Conservation (phyloP, 306 rosid species). For the Cyamopsis tetragonoloba region DNA sequence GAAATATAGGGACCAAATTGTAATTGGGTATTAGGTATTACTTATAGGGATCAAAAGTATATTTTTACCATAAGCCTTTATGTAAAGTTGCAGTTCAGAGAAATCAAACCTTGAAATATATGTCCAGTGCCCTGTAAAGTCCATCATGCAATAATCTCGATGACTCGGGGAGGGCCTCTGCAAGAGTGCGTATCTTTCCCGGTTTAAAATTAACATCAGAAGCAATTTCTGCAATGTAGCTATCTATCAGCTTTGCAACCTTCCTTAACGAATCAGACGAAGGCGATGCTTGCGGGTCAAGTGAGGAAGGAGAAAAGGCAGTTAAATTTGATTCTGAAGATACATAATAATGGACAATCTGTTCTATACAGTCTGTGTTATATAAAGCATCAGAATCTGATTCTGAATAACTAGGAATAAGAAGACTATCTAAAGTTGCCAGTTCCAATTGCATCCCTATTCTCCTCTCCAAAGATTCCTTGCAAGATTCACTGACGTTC, state of each 20-base stretch:
- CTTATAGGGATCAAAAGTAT: no score
- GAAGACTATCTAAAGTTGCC: conserved; percentile 80
- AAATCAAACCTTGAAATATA: conserved; percentile 79
- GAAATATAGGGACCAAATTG: no score
- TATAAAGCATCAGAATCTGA: conserved; percentile 77
- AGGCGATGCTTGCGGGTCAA: conserved; percentile 46
- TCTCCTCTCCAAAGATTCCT: conserved; percentile 73
- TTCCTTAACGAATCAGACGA: conserved; percentile 50
- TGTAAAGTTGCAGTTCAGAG: conserved; percentile 17
- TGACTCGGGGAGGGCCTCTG: conserved; percentile 68
- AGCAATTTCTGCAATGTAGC: conserved; percentile 48
- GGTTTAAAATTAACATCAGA: conserved; percentile 47
- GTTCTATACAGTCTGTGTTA: conserved; percentile 66
- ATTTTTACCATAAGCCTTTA: background rate
- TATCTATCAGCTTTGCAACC: conserved; percentile 60
- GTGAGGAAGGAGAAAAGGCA: conserved; percentile 67
- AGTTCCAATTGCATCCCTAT: conserved; percentile 88
- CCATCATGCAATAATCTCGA: conserved; percentile 85
- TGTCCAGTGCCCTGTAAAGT: conserved; percentile 79
- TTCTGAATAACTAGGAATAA: conserved; percentile 84
- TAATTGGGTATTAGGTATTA: no score
- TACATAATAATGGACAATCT: conserved; percentile 60
- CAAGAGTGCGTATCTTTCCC: conserved; percentile 38
- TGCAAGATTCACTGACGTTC: conserved; percentile 54
- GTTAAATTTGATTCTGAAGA: conserved; percentile 47